phyloP scores from a whole-genome alignment of 148 eudicot species.

The Agrostemma githago region DNA sequence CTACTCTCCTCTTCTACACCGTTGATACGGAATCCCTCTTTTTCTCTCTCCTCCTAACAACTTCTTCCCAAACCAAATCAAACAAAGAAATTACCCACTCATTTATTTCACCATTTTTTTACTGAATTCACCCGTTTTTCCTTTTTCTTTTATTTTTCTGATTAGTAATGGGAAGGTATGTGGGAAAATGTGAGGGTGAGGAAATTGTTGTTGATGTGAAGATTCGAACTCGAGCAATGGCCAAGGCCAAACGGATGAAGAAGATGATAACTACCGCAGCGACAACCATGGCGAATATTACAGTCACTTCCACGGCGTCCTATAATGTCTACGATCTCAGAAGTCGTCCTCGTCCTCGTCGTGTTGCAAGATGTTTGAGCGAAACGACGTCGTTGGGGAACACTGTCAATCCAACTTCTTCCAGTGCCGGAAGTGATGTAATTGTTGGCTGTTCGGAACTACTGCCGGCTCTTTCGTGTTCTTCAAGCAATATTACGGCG shows the following conservation, averaged over 20 bases:
- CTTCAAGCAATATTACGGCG: conserved; percentile 31
- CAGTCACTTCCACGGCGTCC: conserved; percentile 5
- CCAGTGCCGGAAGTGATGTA: conserved; percentile 4
- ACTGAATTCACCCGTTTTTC: no score
- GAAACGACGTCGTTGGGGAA: conserved; percentile 9
- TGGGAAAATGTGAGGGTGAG: conserved; percentile 25
- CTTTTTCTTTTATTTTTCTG: no score
- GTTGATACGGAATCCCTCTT: conserved; percentile 35
- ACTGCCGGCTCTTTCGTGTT: conserved; percentile 27
- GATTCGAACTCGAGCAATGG: conserved; percentile 33
- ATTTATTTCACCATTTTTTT: no score
- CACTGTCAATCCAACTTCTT: conserved; percentile 16
- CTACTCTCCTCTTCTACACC: conserved; percentile 25
- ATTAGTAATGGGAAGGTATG: conserved; percentile 19
- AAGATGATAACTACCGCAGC: not conserved
- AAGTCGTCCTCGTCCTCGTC: conserved; percentile 24
- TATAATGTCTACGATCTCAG: conserved; percentile 23
- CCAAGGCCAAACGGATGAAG: conserved; percentile 13
- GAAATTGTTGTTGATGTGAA: conserved; percentile 35
- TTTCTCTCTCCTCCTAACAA: conserved; percentile 3
- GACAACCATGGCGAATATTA: conserved; percentile 25
- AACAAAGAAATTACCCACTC: not conserved
- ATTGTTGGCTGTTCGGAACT: conserved; percentile 8
- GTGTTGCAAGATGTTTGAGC: not conserved
- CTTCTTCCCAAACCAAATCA: conserved; percentile 20